These are phyloP conservation scores for Endoconidiophora laricicola DNA, from an alignment of 2,329 filamentous ascomycete species.

Conservation along the genomic window DNA sequence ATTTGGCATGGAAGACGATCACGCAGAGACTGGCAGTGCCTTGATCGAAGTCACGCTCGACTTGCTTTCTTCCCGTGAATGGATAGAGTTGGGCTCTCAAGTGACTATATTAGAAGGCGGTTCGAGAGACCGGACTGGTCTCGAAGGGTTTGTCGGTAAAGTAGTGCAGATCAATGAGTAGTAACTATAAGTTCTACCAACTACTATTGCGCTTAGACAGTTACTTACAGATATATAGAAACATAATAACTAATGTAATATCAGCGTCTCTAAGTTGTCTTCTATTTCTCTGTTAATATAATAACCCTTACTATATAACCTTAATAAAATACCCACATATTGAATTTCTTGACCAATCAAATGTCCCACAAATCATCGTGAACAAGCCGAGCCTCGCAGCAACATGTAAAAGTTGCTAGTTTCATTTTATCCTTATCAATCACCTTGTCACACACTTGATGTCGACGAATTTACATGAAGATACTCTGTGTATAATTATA, in stretches of 20 bases:
- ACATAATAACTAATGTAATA: neutral
- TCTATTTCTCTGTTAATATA: no score
- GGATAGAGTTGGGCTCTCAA: conserved; percentile 53
- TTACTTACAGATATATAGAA: neutral
- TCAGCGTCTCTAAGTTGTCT: neutral
- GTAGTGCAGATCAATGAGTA: conserved; percentile 45
- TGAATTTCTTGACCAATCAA: no score
- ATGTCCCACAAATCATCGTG: no score
- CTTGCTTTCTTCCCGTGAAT: conserved; percentile 52
- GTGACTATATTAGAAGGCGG: conserved; percentile 58
- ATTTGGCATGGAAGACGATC: conserved; percentile 13
- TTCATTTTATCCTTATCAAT: no score
- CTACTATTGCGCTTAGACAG: neutral
- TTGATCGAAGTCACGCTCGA: conserved; percentile 45
- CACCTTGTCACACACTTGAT: no score
- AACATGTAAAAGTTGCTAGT: no score
- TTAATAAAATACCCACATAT: neutral
- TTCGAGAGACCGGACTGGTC: conserved; percentile 45
- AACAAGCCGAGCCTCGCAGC: no score
- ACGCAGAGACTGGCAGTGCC: conserved; percentile 14
- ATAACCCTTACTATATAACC: neutral
- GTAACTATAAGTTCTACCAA: neutral
- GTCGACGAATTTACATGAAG: no score
- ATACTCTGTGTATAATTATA: no score
- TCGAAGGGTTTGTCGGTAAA: conserved; percentile 57